Percentiles rank a stretch among this genome's conserved stretches.
These are phyloP conservation scores for Penicillium sp. DNA, from an alignment of 2,329 filamentous ascomycete genomes.

Conservation along the genomic window DNA sequence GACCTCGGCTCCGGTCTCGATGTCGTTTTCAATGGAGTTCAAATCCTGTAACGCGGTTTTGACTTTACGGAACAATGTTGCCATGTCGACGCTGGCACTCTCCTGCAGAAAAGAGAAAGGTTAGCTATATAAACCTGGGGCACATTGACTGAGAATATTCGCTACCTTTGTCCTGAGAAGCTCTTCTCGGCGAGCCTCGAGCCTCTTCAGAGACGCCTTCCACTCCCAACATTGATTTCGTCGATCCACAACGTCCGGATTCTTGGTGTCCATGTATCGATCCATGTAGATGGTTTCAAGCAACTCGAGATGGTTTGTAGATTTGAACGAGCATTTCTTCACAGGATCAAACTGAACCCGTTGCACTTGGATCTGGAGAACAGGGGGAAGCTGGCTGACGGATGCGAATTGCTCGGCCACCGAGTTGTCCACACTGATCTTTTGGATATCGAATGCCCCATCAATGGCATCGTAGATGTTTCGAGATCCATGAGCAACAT, in stretches of 20 bases:
- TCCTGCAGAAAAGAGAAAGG: conserved; percentile 9
- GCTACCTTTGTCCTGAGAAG: conserved; percentile 41
- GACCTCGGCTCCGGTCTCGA: conserved; percentile 19
- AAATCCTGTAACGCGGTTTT: conserved; percentile 49
- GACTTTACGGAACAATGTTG: conserved; percentile 34
- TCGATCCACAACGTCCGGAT: conserved; percentile 61
- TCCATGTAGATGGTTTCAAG: conserved; percentile 82
- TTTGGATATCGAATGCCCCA: conserved; percentile 77
- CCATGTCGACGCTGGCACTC: conserved; percentile 31
- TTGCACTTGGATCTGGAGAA: conserved; percentile 87
- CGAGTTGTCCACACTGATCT: conserved; percentile 65
- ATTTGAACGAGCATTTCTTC: conserved; percentile 64
- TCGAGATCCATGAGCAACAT: conserved; percentile 57
- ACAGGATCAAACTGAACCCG: conserved; percentile 70
- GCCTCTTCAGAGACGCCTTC: conserved; percentile 61
- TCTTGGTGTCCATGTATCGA: conserved; percentile 70
- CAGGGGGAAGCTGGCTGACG: conserved; percentile 73
- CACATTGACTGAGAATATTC: background rate
- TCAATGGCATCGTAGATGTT: conserved; percentile 84
- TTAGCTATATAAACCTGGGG: conserved; percentile 6
- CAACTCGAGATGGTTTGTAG: conserved; percentile 74
- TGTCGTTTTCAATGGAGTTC: conserved; percentile 37
- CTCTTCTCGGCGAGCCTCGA: conserved; percentile 52
- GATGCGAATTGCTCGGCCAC: conserved; percentile 65
- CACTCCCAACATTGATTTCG: conserved; percentile 73